Evolutionary conservation across 768 basidiomycete genomes (phyloP).

Genomic region (Rossbeevera mucosa): DNA sequence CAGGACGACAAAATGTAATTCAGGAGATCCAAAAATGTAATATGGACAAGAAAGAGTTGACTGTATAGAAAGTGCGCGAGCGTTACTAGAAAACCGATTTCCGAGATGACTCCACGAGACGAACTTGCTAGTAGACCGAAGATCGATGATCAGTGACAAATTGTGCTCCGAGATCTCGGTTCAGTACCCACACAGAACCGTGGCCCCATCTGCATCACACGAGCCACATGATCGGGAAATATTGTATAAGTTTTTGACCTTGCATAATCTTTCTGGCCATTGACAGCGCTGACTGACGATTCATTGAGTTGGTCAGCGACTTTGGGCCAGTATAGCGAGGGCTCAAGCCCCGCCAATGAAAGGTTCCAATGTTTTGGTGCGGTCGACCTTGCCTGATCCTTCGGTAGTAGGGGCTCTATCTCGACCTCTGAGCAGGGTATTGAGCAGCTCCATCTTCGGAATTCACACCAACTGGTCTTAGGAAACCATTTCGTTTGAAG

Average conservation of each 20-base stretch:
- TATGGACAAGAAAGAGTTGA: neutral
- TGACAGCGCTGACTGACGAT: neutral
- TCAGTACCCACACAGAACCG: neutral
- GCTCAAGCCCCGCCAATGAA: slow-evolving; percentile 10
- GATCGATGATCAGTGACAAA: neutral
- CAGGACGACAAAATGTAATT: neutral
- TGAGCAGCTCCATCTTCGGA: neutral
- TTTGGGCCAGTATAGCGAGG: slow-evolving; percentile 14
- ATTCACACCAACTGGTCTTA: slow-evolving; percentile 12
- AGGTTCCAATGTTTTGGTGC: slow-evolving; percentile 19
- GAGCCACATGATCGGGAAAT: neutral
- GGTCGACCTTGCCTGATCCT: slow-evolving; percentile 8
- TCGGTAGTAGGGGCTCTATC: slow-evolving; percentile 5
- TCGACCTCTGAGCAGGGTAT: too few species aligned
- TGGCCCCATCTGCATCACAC: neutral
- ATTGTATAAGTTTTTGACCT: neutral
- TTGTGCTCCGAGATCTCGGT: neutral
- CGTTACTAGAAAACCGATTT: neutral
- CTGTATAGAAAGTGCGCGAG: neutral
- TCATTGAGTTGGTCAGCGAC: neutral
- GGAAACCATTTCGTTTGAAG: slow-evolving; percentile 3
- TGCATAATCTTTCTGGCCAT: neutral
- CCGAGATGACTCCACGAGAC: neutral
- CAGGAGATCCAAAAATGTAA: neutral
- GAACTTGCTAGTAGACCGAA: too few species aligned